Base-by-base conservation (phyloP, 2,329 filamentous ascomycete species). In the Plectosphaerella plurivora region DNA sequence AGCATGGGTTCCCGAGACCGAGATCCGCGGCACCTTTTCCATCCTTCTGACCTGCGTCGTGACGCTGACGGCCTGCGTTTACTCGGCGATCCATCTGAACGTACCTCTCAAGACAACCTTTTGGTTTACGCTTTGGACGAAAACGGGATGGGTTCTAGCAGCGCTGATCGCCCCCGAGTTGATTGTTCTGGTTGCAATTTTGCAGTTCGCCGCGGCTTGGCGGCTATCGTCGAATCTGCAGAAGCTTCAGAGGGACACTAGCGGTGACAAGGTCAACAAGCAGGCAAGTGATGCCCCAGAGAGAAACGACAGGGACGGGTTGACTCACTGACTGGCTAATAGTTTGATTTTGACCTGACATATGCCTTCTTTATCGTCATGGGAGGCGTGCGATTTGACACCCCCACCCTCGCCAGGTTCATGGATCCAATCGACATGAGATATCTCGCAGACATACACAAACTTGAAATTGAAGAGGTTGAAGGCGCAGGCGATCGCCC, bases 41-140 rank as follows among this genome's bases (percentile, higher is more conserved):
- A 65, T 73, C 22, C 49, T 73, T 2, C 63, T 62, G 53, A 65
- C 61, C 14, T 72, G 69, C 48, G 45, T 67, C 2, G 41, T 68
- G 3, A 68, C 69, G 2, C 56, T 73, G 0, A 49, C 63, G 3
- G 58, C 69, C 1, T 73, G 68, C 54, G 65, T 70, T 7, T 72
- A 65, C 55, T 63, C 65, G 4, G 67, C 67, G 2, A 51, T 73
- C 3, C 68, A 73, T 51, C 58, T 72, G 4, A 71, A 73, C 42
- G 59, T 73, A n/a, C 66, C 66, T 14, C 45, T 41, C 42, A 50
- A 44, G 51, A 49, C 1, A 16, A 51, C 14, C 49, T 50, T 50
- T 45, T 58, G 20, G 22, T 49, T 10, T 8, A 53, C 10, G 11
- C 7, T 58, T 2, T 16, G 47, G 7, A 53, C 53, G 10, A 65